Percentiles rank a stretch among this genome's conserved stretches.
Evolutionary conservation across 495 filamentous ascomycete species (phyloP).

Genomic region (Cladorrhinum samala): DNA sequence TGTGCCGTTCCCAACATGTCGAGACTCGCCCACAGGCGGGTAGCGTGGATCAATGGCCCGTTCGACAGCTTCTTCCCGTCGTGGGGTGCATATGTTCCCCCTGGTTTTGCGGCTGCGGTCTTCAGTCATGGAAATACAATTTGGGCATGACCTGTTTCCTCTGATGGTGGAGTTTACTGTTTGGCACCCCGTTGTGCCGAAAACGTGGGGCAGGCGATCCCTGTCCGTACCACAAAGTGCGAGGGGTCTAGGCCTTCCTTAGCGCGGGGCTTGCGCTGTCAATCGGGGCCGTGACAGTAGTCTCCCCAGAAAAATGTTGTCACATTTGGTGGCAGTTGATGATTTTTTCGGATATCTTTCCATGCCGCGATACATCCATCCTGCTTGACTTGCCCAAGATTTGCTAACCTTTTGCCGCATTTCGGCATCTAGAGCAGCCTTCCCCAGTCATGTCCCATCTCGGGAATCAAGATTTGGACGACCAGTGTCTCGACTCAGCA

Average conservation of each 20-base stretch:
- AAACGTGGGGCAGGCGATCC: conserved; percentile 12
- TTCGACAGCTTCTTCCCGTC: conserved; percentile 7
- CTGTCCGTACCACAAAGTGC: conserved; percentile 1
- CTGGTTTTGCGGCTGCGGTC: conserved; percentile 1
- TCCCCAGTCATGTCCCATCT: conserved; percentile 29
- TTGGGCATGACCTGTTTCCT: neutral
- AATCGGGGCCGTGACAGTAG: neutral
- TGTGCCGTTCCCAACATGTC: too few relatives aligned
- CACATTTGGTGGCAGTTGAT: neutral
- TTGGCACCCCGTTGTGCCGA: neutral
- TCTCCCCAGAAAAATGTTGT: conserved; percentile 12
- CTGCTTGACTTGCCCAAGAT: too few relatives aligned
- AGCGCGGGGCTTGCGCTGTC: conserved; percentile 11
- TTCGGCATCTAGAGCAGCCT: neutral
- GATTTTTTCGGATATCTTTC: neutral
- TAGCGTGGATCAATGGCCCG: neutral
- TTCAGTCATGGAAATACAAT: conserved; percentile 1
- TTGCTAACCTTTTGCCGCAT: too few relatives aligned
- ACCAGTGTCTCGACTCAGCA: conserved; percentile 31
- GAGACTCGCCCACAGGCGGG: too few relatives aligned
- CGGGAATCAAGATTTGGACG: conserved; percentile 29
- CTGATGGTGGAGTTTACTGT: conserved; percentile 3
- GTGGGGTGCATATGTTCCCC: conserved; percentile 15
- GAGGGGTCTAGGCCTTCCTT: conserved; percentile 7
- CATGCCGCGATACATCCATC: too few relatives aligned